Percentiles rank a stretch among this genome's conserved stretches.
These are phyloP conservation scores for Xylariaceae sp. DNA, from an alignment of 2,329 filamentous ascomycete species.

Conservation along the genomic window DNA sequence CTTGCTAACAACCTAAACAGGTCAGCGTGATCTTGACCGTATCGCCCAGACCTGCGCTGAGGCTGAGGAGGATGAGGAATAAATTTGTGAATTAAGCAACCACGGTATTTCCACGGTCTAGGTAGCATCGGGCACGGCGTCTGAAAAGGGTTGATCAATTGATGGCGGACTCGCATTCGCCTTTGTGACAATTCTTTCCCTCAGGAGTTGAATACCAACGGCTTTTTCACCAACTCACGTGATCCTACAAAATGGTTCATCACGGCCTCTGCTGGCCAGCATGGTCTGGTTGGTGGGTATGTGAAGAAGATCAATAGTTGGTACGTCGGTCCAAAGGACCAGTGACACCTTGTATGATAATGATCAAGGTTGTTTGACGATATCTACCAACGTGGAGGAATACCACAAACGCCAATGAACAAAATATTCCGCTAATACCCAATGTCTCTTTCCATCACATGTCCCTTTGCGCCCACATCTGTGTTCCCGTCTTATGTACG, in stretches of 20 bases:
- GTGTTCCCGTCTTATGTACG: background rate
- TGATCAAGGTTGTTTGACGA: background rate
- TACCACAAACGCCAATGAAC: background rate
- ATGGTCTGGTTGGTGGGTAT: background rate
- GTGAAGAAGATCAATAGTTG: background rate
- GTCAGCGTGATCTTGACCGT: constrained; percentile 96
- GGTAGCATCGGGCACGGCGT: constrained; percentile 34
- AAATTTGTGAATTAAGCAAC: constrained; percentile 34
- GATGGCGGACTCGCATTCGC: constrained; percentile 20
- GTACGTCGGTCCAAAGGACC: background rate
- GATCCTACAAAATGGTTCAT: background rate
- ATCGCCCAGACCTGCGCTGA: constrained; percentile 77
- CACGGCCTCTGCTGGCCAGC: background rate
- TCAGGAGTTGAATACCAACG: background rate
- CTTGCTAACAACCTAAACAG: background rate
- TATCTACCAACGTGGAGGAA: background rate
- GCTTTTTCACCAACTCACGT: background rate
- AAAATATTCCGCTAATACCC: background rate
- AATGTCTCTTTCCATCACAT: background rate
- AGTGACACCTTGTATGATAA: background rate
- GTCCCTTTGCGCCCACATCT: background rate
- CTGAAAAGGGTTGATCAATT: constrained; percentile 31
- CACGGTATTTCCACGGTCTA: constrained; percentile 25
- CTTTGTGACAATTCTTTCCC: constrained; percentile 15
- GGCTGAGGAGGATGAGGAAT: constrained; percentile 64